Evolutionary conservation across 805 yeast species (phyloP), one percentile per base, ranked within the genome.

Genomic region (Starmerella geochares): DNA sequence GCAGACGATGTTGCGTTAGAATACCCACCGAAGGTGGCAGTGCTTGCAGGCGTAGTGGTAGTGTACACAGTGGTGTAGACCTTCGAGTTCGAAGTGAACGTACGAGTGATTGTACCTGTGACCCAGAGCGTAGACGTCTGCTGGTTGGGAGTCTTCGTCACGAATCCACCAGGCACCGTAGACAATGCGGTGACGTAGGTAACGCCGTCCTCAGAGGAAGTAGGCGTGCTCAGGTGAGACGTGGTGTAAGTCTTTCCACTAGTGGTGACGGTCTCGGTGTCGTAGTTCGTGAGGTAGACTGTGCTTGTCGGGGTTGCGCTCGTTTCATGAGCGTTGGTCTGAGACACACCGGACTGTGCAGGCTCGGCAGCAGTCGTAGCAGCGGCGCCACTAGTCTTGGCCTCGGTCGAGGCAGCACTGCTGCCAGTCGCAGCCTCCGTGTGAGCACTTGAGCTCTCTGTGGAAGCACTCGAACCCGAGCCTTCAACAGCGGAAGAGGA

Each of bases 131-230:
- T 54, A n/a, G 48, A 28, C 16, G 59, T 48, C 33, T 14, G 35
- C 39, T 25, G 49, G 4, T 42, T 23, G 11, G 20, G 50, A 5
- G 56, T 45, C 23, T 19, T 25, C 14, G 44, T 45, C 20, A 53
- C 53, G 5, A 53, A 48, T n/a, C 47, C 54, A 9, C 52, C 53
- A 10, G 55, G 51, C 10, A 53, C 58, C 2, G 60, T 57, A 16
- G 54, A 46, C 40, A 46, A 16, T 29, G 20, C 55, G 6, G 59
- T 57, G 23, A 54, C 50, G 37, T 48, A 51, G 11, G 56, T 49
- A 24, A 55, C 49, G 9, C 40, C 58, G n/a, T 54, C 58, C 13
- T 35, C 48, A 17, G 39, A 19, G 4, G 38, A 31, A n/a, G 49
- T 19, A n/a, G 53, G 48, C 11, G 49, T 42, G 50, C 46, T 39